Conservation (phyloP, 345 rosid species). For the Linum tenue region DNA sequence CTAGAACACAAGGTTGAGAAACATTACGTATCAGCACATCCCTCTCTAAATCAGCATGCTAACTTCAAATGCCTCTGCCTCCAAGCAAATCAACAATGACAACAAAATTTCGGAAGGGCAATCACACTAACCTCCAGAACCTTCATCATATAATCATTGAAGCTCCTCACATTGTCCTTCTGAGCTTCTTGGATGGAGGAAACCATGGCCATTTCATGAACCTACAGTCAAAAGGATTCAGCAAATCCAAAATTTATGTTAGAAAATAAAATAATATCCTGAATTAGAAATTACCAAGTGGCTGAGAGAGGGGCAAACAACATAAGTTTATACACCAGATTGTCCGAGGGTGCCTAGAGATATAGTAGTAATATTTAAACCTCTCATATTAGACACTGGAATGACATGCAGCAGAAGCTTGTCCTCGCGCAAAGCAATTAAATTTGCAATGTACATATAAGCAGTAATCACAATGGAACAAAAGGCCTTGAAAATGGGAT, state of each 20-base stretch:
- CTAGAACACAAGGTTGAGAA: neutral
- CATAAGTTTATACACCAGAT: neutral
- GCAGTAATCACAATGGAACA: neutral
- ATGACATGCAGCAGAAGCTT: neutral
- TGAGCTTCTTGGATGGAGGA: constrained; percentile 97
- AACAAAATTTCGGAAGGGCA: no score
- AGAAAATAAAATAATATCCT: no score
- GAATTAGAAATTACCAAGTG: neutral
- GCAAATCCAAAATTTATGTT: neutral
- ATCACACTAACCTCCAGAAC: constrained; percentile 67
- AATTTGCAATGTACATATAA: neutral
- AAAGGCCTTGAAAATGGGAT: neutral
- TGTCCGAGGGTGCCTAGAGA: neutral
- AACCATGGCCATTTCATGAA: constrained; percentile 97
- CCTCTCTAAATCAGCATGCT: neutral
- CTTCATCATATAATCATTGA: constrained; percentile 91
- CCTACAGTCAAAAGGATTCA: constrained; percentile 31
- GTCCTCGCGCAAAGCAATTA: neutral
- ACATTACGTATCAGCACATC: neutral
- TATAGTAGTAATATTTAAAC: no score
- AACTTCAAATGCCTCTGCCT: neutral
- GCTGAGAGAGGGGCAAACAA: neutral
- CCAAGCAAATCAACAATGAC: neutral
- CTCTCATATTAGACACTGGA: neutral
- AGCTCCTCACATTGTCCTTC: constrained; percentile 81